Percentiles rank a stretch among this genome's conserved stretches.
Evolutionary conservation across 1,284 basidiomycete species (phyloP).

Genomic region (Ganoderma sinense): DNA sequence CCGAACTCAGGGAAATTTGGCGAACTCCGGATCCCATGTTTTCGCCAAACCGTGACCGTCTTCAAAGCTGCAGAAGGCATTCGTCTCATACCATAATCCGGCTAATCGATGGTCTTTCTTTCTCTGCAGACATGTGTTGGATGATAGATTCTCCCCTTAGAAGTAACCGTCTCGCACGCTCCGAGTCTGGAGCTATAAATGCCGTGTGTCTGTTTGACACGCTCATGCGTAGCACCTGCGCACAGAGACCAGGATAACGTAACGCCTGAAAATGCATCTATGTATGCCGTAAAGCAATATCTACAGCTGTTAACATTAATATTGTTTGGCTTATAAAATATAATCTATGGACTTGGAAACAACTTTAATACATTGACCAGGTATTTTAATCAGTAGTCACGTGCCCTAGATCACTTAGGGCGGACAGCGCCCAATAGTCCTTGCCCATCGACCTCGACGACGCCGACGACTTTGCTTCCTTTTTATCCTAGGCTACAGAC

Average conservation of each 20-base stretch:
- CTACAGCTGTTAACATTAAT: no score
- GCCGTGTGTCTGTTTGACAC: background rate
- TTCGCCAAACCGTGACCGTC: no score
- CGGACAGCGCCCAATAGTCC: slow-evolving; percentile 13
- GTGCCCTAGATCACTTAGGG: slow-evolving; percentile 22
- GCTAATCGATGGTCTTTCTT: no score
- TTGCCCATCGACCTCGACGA: slow-evolving; percentile 25
- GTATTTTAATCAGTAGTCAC: slow-evolving; percentile 11
- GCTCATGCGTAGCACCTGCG: no score
- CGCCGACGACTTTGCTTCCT: slow-evolving; percentile 17
- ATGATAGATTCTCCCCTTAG: no score
- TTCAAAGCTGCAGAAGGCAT: no score
- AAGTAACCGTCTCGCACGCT: slow-evolving; percentile 3
- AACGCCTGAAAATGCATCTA: background rate
- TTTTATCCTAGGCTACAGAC: slow-evolving; percentile 16
- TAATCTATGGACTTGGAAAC: no score
- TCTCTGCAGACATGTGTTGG: no score
- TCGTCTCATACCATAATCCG: no score
- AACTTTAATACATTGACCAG: no score
- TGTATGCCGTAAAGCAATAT: background rate
- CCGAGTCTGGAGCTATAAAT: background rate
- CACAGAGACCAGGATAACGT: background rate
- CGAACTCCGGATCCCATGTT: no score
- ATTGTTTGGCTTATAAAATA: background rate
- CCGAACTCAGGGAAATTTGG: no score